Evolutionary conservation across 2,329 filamentous ascomycete genomes (phyloP).

Genomic region (Dactylellina haptotyla): DNA sequence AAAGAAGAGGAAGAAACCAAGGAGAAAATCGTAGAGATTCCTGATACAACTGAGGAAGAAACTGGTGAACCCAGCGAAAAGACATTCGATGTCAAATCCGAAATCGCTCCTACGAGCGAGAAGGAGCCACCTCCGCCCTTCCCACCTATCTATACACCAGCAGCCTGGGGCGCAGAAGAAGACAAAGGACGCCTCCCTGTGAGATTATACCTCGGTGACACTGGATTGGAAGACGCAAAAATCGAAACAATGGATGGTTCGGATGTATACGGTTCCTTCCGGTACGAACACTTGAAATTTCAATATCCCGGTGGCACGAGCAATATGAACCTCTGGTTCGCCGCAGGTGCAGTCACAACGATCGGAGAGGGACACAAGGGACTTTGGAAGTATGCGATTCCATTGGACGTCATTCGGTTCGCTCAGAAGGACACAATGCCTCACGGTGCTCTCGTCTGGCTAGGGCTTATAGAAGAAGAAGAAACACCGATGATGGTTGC

Average conservation of each 20-base stretch:
- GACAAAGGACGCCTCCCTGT: conserved; percentile 36
- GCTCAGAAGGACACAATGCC: conserved; percentile 68
- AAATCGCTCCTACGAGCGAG: conserved; percentile 4
- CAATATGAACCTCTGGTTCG: conserved; percentile 68
- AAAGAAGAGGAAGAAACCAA: conserved; percentile 51
- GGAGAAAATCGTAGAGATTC: conserved; percentile 14
- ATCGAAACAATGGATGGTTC: conserved; percentile 48
- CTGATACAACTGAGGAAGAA: conserved; percentile 34
- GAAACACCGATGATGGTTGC: conserved; percentile 66
- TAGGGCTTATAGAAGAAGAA: conserved; percentile 65
- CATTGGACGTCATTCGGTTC: conserved; percentile 66
- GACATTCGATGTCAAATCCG: conserved; percentile 9
- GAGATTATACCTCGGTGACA: conserved; percentile 35
- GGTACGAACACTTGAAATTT: conserved; percentile 58
- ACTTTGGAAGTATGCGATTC: conserved; percentile 71
- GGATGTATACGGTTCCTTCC: conserved; percentile 63
- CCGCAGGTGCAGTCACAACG: conserved; percentile 67
- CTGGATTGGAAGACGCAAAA: conserved; percentile 43
- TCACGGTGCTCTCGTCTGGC: conserved; percentile 70
- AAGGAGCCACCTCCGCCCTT: conserved; percentile 37
- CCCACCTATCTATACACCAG: conserved; percentile 38
- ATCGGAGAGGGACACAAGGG: conserved; percentile 68
- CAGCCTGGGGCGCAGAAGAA: conserved; percentile 26
- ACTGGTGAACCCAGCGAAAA: conserved; percentile 36
- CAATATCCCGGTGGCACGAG: conserved; percentile 54